Evolutionary conservation across 805 yeast species (phyloP).

Genomic region (Candida arabinofermentans): DNA sequence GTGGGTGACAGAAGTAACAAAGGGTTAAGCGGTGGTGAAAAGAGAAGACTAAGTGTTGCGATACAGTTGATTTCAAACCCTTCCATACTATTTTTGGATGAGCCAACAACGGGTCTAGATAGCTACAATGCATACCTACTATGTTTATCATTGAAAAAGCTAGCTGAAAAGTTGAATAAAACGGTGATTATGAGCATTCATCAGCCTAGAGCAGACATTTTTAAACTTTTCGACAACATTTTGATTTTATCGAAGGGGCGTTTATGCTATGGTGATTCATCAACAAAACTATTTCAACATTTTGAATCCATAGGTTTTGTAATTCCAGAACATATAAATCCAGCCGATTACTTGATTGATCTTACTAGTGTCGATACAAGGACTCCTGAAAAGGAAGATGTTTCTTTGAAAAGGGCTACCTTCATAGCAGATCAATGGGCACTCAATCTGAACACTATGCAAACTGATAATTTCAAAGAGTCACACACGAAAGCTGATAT

Average conservation of each 20-base stretch:
- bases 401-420: too few relatives aligned
- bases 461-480: too few relatives aligned
- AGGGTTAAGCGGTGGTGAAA: too few relatives aligned
- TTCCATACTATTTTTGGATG: constrained; percentile 74
- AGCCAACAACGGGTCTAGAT: constrained; percentile 86
- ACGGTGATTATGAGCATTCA: constrained; percentile 76
- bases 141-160: constrained; percentile 54
- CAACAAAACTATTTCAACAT: constrained; percentile 39
- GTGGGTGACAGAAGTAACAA: constrained; percentile 58
- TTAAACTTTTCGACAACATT: constrained; percentile 61
- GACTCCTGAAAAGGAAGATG: constrained; percentile 34
- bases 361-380: constrained; percentile 53
- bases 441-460: too few relatives aligned
- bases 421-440: too few relatives aligned
- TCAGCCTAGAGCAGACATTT: constrained; percentile 79
- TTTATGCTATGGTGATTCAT: constrained; percentile 42
- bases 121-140: constrained; percentile 69
- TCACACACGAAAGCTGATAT: too few relatives aligned
- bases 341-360: constrained; percentile 60
- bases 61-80: constrained; percentile 76
- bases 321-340: constrained; percentile 48
- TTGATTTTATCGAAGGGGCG: constrained; percentile 65
- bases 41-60: constrained; percentile 71
- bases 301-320: constrained; percentile 44
- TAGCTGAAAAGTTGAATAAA: constrained; percentile 53